A percentile compares a stretch with the other conserved stretches of the same genome.
Conservation (phyloP, 345 rosid genomes). For the Salix caprea region DNA sequence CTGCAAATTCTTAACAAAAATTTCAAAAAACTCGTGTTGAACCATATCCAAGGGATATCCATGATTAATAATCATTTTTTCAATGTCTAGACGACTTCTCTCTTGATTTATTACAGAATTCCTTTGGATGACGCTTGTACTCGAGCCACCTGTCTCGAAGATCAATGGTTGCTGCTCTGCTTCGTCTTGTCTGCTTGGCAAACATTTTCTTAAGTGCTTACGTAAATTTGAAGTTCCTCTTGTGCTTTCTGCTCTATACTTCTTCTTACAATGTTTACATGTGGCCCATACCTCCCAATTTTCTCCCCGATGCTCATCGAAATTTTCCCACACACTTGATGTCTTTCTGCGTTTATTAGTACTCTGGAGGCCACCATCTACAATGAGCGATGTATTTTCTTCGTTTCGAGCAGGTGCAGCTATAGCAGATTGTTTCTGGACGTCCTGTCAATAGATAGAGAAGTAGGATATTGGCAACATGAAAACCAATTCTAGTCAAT, state of each 20-base stretch:
- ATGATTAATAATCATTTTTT: background rate
- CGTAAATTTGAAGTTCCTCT: background rate
- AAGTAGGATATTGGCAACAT: background rate
- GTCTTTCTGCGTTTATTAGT: no score
- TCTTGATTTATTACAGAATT: background rate
- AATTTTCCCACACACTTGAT: rapidly evolving
- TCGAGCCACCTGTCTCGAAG: background rate
- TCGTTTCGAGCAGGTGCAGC: background rate
- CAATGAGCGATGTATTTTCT: background rate
- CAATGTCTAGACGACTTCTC: background rate
- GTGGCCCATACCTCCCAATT: background rate
- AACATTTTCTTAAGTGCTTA: background rate
- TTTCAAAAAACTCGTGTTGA: background rate
- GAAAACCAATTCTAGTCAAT: background rate
- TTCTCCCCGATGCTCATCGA: background rate
- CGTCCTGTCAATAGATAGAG: background rate
- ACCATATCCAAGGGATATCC: background rate
- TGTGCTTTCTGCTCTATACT: background rate
- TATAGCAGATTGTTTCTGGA: background rate
- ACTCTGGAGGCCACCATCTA: no score
- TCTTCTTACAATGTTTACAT: background rate
- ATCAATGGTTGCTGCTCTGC: background rate
- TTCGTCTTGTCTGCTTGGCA: background rate
- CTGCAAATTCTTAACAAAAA: no score
- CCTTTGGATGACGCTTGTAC: background rate